Conservation (phyloP, 1,139 yeast genomes). For the Debaryomycetaceae sp. region DNA sequence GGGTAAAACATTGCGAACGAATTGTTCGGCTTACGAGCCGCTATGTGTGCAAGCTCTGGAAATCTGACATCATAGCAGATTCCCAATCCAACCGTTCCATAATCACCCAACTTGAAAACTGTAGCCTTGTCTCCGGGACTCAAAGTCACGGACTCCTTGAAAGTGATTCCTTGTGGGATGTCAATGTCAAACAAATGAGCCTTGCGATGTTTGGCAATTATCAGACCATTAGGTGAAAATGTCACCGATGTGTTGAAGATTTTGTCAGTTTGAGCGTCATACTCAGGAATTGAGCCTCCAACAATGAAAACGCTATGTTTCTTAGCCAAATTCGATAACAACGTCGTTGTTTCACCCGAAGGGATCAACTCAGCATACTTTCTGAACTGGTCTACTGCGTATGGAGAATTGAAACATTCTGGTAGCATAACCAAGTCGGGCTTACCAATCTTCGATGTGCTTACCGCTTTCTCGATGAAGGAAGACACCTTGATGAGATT, state of each 20-base stretch:
- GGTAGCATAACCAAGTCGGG: conserved; percentile 70
- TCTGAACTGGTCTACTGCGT: conserved; percentile 80
- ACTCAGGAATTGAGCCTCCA: conserved; percentile 24
- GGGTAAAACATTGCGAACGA: conserved; percentile 76
- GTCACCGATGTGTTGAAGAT: conserved; percentile 23
- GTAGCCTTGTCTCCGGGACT: conserved; percentile 64
- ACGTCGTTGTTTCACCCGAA: conserved; percentile 16
- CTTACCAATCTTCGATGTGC: conserved; percentile 40
- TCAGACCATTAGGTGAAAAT: conserved; percentile 54
- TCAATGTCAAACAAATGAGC: conserved; percentile 83
- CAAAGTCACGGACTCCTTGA: conserved; percentile 69
- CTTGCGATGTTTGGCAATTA: conserved; percentile 69
- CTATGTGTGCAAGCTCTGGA: conserved; percentile 66
- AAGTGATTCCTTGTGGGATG: conserved; percentile 61
- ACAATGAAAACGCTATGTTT: conserved; percentile 18
- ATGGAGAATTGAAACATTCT: conserved; percentile 95
- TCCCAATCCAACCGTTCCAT: conserved; percentile 59
- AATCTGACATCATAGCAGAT: conserved; percentile 83
- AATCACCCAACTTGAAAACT: conserved; percentile 40
- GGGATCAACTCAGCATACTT: conserved; percentile 21
- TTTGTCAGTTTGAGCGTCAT: conserved; percentile 8
- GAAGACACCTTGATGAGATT: conserved; percentile 52
- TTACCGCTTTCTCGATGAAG: conserved; percentile 48
- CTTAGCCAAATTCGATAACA: conserved; percentile 19
- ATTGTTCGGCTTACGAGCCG: conserved; percentile 51